These are phyloP conservation scores for Sclerotinia subarctica DNA, from an alignment of 2,329 filamentous ascomycete species.

Conservation along the genomic window DNA sequence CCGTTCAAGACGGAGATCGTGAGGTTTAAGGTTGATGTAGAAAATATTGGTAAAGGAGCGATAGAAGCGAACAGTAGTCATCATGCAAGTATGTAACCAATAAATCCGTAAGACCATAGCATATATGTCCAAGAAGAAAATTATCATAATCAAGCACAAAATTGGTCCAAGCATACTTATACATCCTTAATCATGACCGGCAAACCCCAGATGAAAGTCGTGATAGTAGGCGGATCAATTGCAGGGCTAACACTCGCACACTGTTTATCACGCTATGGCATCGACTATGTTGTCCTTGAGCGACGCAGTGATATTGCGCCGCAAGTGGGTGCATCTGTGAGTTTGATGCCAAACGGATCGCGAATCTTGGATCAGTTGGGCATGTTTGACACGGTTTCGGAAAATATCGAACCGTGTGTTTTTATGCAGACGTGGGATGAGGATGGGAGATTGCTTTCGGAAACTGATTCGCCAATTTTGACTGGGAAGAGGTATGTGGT, in stretches of 20 bases:
- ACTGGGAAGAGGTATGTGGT: slow-evolving; percentile 26
- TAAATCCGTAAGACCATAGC: not conserved
- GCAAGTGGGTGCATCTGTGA: slow-evolving; percentile 30
- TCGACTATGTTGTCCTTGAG: slow-evolving; percentile 33
- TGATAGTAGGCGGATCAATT: slow-evolving; percentile 31
- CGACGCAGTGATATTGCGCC: slow-evolving; percentile 25
- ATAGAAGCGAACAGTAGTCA: not conserved
- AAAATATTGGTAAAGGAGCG: not conserved
- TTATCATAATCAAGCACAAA: not conserved
- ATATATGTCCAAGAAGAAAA: not conserved
- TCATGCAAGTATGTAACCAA: not conserved
- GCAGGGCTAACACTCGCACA: slow-evolving; percentile 32
- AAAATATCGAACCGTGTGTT: slow-evolving; percentile 22
- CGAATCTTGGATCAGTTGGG: slow-evolving; percentile 53
- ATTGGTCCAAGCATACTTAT: not conserved
- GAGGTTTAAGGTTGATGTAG: not conserved
- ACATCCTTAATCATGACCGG: not conserved
- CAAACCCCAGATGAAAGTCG: slow-evolving; percentile 24
- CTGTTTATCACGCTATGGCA: slow-evolving; percentile 25
- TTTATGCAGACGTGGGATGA: slow-evolving; percentile 19
- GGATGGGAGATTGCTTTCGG: slow-evolving; percentile 23
- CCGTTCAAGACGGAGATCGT: not conserved
- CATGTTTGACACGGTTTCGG: slow-evolving; percentile 29
- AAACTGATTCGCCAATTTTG: slow-evolving; percentile 23
- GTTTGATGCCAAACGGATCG: slow-evolving; percentile 41